These are phyloP conservation scores for Luffa acutangula DNA, from an alignment of 306 rosid species.

Conservation along the genomic window DNA sequence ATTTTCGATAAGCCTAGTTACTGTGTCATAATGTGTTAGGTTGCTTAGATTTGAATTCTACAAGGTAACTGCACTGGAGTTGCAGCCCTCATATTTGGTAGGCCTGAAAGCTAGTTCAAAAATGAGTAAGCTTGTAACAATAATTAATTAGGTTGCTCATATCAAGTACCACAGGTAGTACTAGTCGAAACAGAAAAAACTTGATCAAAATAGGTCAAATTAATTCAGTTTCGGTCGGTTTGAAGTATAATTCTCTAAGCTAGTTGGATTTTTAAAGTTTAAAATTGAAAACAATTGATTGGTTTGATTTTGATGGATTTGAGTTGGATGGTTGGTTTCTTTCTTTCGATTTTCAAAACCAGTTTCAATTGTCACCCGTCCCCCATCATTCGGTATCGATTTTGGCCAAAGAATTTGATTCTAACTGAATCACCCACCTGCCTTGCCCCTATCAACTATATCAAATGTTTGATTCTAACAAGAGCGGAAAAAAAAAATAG, in stretches of 20 bases:
- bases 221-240: neutral
- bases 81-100: neutral
- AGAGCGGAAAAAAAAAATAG: no score
- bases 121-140: neutral
- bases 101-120: neutral
- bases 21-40: neutral
- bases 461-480: no score
- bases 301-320: neutral
- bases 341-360: no score
- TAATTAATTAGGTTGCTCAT: neutral
- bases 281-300: neutral
- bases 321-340: neutral
- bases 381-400: no score
- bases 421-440: no score
- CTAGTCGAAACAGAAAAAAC: neutral
- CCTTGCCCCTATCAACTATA: no score
- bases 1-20: neutral
- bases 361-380: no score
- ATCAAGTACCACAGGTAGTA: no score
- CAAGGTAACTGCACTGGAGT: neutral
- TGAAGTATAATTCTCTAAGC: neutral
- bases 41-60: neutral
- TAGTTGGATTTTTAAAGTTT: neutral
- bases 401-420: no score
- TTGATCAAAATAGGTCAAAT: no score